phyloP scores from a whole-genome alignment of 306 rosid genomes.

The Delonix regia region DNA sequence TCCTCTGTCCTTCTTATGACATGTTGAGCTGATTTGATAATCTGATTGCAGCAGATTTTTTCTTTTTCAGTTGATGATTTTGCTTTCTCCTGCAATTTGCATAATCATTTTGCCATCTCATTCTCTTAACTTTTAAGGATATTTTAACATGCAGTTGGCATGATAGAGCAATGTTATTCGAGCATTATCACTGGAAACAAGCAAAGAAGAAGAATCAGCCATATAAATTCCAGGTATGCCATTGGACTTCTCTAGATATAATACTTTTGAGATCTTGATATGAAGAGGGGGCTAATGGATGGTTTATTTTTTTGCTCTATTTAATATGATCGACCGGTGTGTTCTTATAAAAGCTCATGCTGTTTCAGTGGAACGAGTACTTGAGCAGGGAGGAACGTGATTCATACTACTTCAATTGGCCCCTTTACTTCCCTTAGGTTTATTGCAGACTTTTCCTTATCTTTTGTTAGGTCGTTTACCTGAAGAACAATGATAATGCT shows the following conservation, averaged over 20 bases:
- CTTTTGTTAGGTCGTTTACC: slow-evolving; percentile 29
- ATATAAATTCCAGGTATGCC: slow-evolving; percentile 63
- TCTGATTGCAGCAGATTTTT: not conserved
- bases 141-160: slow-evolving; percentile 70
- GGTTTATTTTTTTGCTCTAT: slow-evolving; percentile 19
- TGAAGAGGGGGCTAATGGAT: not conserved
- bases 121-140: slow-evolving; percentile 20
- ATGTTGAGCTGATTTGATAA: slow-evolving; percentile 6
- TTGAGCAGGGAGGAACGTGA: slow-evolving; percentile 66
- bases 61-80: not conserved
- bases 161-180: slow-evolving; percentile 73
- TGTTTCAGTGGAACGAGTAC: slow-evolving; percentile 84
- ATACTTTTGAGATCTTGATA: not conserved
- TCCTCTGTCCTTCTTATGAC: not conserved
- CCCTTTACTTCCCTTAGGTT: slow-evolving; percentile 69
- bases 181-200: slow-evolving; percentile 86
- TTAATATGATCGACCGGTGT: not conserved
- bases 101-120: not conserved
- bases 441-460: slow-evolving; percentile 19
- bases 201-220: slow-evolving; percentile 72
- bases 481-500: slow-evolving; percentile 16
- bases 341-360: slow-evolving; percentile 25
- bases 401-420: slow-evolving; percentile 75
- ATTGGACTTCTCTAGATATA: not conserved
- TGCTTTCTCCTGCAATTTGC: not conserved